Evolutionary conservation across 2,329 filamentous ascomycete species (phyloP), one percentile per base, ranked within the genome.

Genomic region (Xylariales sp.): DNA sequence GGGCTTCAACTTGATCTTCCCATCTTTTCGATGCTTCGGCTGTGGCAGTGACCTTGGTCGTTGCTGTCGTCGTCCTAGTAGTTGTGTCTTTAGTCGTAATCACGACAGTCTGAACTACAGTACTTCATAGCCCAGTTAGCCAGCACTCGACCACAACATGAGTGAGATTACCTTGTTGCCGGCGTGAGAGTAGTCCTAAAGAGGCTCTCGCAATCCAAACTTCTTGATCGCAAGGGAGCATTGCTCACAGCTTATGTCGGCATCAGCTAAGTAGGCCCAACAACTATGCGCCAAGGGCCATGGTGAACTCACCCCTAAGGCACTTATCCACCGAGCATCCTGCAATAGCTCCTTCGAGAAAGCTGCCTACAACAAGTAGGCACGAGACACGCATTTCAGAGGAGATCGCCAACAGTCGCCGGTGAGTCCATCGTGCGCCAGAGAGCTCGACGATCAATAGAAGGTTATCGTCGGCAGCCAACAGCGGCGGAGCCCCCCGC

Each of bases 1-100:
- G 21, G 20, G 46, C 43, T 22, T 53, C 49, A 20, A 44, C 46
- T 15, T 42, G 41, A 18, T 51, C 27, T 15, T 48, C 35, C 50
- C 46, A 52, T 41, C 45, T 40, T 33, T 41, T 49, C 7, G 47
- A 47, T 20, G 46, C 41, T 29, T 46, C 40, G 7, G 40, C 19
- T 24, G 47, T 31, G 18, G 31, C 28, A 7, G 45, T 40, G 31
- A 44, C 22, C 22, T 24, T 42, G 7, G 29, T 25, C 10, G 44
- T 42, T 21, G 45, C 43, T n/a, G 40, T 46, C 3, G 45, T 47
- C 8, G 46, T 50, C 14, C 20, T 44, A 15, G 44, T 46, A 14
- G 29, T 46, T 7, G 40, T 48, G 2, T 27, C 42, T 8, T 38
- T 42, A 9, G 39, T 38, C 10, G 18, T 33, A 7, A 21, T 31